Evolutionary conservation across 2,329 filamentous ascomycete genomes (phyloP).

Genomic region (Venturia pyrina): DNA sequence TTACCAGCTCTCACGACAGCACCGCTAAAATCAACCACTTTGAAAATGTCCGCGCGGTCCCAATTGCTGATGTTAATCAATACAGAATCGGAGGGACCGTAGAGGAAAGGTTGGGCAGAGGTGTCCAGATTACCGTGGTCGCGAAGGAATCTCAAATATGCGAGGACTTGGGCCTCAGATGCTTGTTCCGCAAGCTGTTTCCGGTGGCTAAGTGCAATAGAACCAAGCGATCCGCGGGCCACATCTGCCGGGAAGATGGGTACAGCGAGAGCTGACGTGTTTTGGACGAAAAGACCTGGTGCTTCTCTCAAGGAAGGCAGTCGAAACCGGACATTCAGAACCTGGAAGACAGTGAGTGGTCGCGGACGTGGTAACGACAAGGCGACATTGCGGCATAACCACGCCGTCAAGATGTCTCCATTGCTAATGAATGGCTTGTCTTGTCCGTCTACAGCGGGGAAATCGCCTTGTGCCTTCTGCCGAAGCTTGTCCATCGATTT

Average conservation of each 20-base stretch:
- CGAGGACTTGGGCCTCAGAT: neutral
- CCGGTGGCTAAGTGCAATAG: neutral
- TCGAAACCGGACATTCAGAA: neutral
- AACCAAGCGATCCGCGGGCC: neutral
- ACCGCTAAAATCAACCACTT: neutral
- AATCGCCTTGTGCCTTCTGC: neutral
- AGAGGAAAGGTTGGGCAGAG: neutral
- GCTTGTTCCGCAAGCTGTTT: neutral
- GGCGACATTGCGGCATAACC: neutral
- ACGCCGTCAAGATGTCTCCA: neutral
- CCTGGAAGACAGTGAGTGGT: neutral
- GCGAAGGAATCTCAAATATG: neutral
- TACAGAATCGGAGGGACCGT: neutral
- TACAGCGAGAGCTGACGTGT: neutral
- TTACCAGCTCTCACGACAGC: neutral
- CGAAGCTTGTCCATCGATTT: neutral
- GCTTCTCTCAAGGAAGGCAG: neutral
- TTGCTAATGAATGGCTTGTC: neutral
- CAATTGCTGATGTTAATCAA: neutral
- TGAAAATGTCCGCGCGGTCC: neutral
- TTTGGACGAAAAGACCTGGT: neutral
- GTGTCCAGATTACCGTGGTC: neutral
- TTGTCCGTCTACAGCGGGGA: neutral
- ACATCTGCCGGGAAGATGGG: neutral
- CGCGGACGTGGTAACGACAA: neutral